Conservation (phyloP, 1,139 yeast species). For the Sugiyamaella castrensis region DNA sequence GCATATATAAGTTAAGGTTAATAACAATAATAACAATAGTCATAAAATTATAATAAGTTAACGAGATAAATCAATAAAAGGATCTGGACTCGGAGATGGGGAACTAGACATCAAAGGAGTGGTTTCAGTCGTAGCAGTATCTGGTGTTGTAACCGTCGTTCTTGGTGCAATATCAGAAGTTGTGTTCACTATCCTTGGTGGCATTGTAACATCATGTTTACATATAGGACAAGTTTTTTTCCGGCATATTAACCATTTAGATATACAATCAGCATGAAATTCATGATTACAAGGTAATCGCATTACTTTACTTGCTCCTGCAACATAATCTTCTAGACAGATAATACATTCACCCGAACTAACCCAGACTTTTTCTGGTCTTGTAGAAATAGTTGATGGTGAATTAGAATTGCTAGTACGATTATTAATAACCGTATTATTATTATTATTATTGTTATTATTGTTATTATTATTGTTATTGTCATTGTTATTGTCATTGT, state of each 20-base stretch:
- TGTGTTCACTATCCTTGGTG: background rate
- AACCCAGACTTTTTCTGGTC: conserved; percentile 31
- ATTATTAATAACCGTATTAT: background rate
- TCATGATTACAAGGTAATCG: conserved; percentile 45
- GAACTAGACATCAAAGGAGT: conserved; percentile 6
- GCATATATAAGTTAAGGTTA: too few relatives aligned
- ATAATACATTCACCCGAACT: conserved; percentile 43
- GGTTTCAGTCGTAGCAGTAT: conserved; percentile 6
- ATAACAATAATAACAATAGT: too few relatives aligned
- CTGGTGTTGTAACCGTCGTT: background rate
- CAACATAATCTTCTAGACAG: conserved; percentile 42
- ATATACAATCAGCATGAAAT: conserved; percentile 42
- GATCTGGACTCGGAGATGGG: too few relatives aligned
- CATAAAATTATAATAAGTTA: too few relatives aligned
- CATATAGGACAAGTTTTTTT: conserved; percentile 41
- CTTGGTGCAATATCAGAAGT: background rate
- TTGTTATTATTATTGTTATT: background rate
- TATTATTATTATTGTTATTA: background rate
- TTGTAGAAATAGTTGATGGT: background rate
- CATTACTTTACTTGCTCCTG: conserved; percentile 38
- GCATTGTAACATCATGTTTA: conserved; percentile 28
- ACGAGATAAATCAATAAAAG: too few relatives aligned
- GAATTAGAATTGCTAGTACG: background rate
- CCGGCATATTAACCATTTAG: conserved; percentile 40
- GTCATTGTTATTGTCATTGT: conserved; percentile 1